Base-by-base conservation (phyloP, 1,284 basidiomycete species). In the Inonotus obliquus region DNA sequence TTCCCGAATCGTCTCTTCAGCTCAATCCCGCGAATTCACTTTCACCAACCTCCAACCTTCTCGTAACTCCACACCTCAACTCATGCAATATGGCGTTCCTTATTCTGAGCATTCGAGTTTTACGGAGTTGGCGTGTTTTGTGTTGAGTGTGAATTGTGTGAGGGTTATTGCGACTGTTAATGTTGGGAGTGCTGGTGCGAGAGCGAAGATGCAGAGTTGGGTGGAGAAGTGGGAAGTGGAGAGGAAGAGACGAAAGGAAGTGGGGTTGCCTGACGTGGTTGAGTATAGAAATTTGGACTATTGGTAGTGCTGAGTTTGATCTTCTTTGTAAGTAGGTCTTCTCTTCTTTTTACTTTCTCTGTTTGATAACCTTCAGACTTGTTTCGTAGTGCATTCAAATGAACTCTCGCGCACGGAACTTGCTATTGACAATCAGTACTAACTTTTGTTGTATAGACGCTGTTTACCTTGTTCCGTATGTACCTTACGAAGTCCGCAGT, bases 81-180 rank as follows among this genome's bases (percentile, higher is more conserved):
- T 91, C 60, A 87, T 89, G 75, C 79, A 97, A 60, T 94, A 87
- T 69, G 88, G 93, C 35, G 92, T 98, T 14, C 96, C 96, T 3
- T 98, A 98, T 72, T 96, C 93, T 2, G 96, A 98, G 72, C 96
- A 99, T 72, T 96, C 92, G 55, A 94, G 91, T 38, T 97, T 97
- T 74, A 91, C 91, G 68, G 95, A 97, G 74, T 79, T 95, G 69
- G 98, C 92, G 23, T 97, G 91, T 69, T 98, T 98, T 70, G 93
- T 94, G 3, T 80, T 98, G 70, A 91, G 88, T 11, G 77, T 93
- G 37, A 79, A 84, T 69, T 96, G 85, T 88, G 82, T 70, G 7
- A 87, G 80, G 69, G 96, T 98, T 80, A 96, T 98, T 66, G 92
- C 96, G 4, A 98, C 96, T 0, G 96, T 98, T 48, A 98, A 98